Evolutionary conservation across 2,329 filamentous ascomycete species (phyloP).

Genomic region (Talaromyces sp.): DNA sequence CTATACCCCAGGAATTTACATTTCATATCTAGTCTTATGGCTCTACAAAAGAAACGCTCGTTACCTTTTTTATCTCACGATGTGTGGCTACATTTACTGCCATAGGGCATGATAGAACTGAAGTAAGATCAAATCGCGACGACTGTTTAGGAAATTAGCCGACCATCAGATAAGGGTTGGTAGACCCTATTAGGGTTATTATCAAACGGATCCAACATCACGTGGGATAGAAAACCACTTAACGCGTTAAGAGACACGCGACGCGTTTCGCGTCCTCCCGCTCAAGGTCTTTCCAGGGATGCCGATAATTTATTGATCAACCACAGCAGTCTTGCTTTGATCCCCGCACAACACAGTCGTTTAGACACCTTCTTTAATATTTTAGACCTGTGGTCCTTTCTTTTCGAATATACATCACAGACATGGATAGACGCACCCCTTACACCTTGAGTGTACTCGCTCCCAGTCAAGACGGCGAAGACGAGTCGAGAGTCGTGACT

Average conservation of each 20-base stretch:
- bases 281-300: constrained; percentile 7
- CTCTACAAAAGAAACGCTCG: too few relatives aligned
- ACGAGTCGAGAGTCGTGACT: constrained; percentile 67
- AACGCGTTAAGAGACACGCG: constrained; percentile 40
- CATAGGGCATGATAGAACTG: not conserved
- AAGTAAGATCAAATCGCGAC: not conserved
- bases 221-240: constrained; percentile 35
- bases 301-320: constrained; percentile 10
- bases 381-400: not conserved
- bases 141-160: constrained; percentile 3
- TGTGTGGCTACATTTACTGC: not conserved
- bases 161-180: not conserved
- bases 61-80: too few relatives aligned
- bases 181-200: not conserved
- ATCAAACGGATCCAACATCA: not conserved
- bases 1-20: too few relatives aligned
- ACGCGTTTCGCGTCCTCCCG: constrained; percentile 32
- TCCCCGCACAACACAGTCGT: not conserved
- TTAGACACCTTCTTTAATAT: too few relatives aligned
- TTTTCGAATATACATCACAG: constrained; percentile 5
- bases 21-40: too few relatives aligned
- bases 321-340: not conserved
- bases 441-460: constrained; percentile 81
- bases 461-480: constrained; percentile 60
- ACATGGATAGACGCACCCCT: constrained; percentile 83